Evolutionary conservation across 805 yeast species (phyloP).

Genomic region (Alloascoidea hylecoeti): DNA sequence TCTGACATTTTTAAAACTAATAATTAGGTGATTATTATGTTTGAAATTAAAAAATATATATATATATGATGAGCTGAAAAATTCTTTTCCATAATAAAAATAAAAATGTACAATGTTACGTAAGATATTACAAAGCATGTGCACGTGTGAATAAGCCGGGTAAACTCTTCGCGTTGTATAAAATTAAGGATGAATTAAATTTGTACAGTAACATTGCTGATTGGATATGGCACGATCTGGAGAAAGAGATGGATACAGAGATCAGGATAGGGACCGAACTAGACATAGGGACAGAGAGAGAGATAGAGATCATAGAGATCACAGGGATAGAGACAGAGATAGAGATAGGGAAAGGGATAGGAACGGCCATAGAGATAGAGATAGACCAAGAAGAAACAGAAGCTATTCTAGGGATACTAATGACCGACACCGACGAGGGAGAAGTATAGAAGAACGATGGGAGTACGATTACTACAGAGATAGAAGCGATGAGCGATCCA

Average conservation of each 20-base stretch:
- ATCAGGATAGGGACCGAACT: slow-evolving; percentile 4
- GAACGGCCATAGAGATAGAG: slow-evolving; percentile 3
- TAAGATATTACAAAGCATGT: too few relatives aligned
- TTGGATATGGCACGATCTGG: too few relatives aligned
- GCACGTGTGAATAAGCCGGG: too few relatives aligned
- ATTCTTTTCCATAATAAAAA: too few relatives aligned
- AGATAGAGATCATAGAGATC: slow-evolving; percentile 1
- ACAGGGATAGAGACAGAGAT: slow-evolving; percentile 3
- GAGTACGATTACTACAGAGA: not conserved
- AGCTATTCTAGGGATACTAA: not conserved
- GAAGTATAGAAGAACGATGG: slow-evolving; percentile 2
- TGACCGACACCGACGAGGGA: slow-evolving; percentile 1
- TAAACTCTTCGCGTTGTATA: too few relatives aligned
- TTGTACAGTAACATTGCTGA: too few relatives aligned
- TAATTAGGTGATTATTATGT: too few relatives aligned
- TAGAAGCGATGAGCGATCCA: not conserved
- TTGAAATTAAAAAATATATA: too few relatives aligned
- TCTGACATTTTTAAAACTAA: too few relatives aligned
- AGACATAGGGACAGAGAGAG: slow-evolving; percentile 4
- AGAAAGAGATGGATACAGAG: slow-evolving; percentile 1
- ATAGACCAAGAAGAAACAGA: slow-evolving; percentile 2
- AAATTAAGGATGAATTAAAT: too few relatives aligned
- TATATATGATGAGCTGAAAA: too few relatives aligned
- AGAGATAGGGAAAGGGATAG: slow-evolving; percentile 4
- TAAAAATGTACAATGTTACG: too few relatives aligned